Conservation (phyloP, 1,284 basidiomycete species). For the Ustilago esculenta region DNA sequence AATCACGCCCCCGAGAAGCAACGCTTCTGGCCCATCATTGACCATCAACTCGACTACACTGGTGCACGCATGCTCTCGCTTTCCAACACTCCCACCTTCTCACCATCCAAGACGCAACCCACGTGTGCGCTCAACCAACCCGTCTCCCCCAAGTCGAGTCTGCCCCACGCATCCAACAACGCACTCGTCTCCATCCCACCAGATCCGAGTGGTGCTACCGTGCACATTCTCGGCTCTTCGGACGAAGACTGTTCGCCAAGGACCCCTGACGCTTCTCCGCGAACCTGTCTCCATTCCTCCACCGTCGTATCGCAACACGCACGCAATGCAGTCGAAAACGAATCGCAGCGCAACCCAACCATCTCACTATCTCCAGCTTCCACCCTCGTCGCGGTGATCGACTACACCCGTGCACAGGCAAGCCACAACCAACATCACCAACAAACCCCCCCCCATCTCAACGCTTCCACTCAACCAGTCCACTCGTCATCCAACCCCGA, state of each 20-base stretch:
- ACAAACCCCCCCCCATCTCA: background rate
- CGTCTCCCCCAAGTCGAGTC: slow-evolving; percentile 16
- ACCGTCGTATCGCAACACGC: slow-evolving; percentile 8
- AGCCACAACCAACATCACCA: background rate
- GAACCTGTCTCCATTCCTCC: background rate
- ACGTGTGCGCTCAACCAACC: background rate
- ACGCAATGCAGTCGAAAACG: slow-evolving; percentile 1
- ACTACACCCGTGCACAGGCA: slow-evolving; percentile 26
- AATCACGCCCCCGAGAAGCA: slow-evolving; percentile 28
- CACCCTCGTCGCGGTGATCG: slow-evolving; percentile 24
- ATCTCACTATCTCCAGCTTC: slow-evolving; percentile 6
- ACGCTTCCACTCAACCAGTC: slow-evolving; percentile 13
- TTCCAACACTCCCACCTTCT: slow-evolving; percentile 5
- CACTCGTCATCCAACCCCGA: slow-evolving; percentile 10
- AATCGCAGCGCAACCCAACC: slow-evolving; percentile 1
- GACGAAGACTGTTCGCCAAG: slow-evolving; percentile 21
- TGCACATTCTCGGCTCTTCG: slow-evolving; percentile 7
- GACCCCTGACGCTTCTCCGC: slow-evolving; percentile 7
- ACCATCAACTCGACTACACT: slow-evolving; percentile 43
- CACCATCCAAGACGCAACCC: too few species aligned
- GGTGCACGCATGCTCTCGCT: slow-evolving; percentile 41
- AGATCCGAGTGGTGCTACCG: background rate
- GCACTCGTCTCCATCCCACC: background rate
- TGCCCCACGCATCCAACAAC: background rate
- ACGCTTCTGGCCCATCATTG: slow-evolving; percentile 45